Percentiles rank a stretch among this genome's conserved stretches.
phyloP scores from a whole-genome alignment of 495 filamentous ascomycete species.

The Penicillium goetzii region DNA sequence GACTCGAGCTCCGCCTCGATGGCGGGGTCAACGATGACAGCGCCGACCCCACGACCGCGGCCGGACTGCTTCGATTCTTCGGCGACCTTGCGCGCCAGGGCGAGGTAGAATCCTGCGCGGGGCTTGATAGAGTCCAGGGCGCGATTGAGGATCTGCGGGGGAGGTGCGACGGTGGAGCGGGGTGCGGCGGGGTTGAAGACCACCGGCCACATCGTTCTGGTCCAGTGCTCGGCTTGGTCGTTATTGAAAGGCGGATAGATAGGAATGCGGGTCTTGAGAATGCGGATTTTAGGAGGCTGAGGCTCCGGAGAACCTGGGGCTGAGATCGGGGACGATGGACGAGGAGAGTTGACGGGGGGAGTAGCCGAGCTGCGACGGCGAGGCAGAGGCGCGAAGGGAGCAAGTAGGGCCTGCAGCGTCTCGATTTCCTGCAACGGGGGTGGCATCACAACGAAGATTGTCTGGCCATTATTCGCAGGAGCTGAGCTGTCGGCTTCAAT shows the following conservation, averaged over 20 bases:
- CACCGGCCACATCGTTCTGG: constrained; percentile 79
- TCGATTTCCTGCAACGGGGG: constrained; percentile 40
- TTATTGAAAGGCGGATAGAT: constrained; percentile 72
- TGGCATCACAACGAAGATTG: constrained; percentile 45
- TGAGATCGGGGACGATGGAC: constrained; percentile 25
- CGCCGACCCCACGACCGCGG: constrained; percentile 72
- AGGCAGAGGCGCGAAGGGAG: constrained; percentile 36
- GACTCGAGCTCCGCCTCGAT: constrained; percentile 36
- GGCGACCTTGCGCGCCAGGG: constrained; percentile 67
- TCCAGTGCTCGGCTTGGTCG: constrained; percentile 77
- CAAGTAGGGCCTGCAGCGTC: constrained; percentile 35
- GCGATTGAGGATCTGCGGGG: constrained; percentile 62
- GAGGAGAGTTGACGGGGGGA: constrained; percentile 4
- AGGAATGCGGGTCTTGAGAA: constrained; percentile 66
- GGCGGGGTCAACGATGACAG: constrained; percentile 73
- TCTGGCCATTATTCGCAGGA: constrained; percentile 19
- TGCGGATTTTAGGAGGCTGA: constrained; percentile 36
- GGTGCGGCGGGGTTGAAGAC: constrained; percentile 80
- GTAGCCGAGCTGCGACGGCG: constrained; percentile 14
- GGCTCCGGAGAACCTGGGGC: constrained; percentile 12
- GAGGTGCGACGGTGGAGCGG: constrained; percentile 42
- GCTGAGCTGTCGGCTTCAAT: constrained; percentile 30
- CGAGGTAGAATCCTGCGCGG: constrained; percentile 61
- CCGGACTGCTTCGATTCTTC: constrained; percentile 56
- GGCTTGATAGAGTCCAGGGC: constrained; percentile 59